Conservation (phyloP, 2,329 filamentous ascomycete species). For the Lasiodiplodia sp. region DNA sequence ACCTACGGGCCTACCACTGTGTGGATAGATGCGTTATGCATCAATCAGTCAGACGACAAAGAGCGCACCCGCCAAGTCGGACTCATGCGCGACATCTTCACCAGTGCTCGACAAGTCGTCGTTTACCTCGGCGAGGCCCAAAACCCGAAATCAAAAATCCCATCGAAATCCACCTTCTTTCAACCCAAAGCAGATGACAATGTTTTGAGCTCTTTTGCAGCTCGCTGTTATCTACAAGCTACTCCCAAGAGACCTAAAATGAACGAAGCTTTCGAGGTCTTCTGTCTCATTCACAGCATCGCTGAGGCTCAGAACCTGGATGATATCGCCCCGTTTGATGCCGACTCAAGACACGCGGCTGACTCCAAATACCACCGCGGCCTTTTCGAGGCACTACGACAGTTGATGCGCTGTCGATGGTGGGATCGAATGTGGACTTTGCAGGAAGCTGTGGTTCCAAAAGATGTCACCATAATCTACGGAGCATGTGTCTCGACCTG, state of each 20-base stretch:
- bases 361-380: constrained; percentile 6
- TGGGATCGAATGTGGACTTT: constrained; percentile 36
- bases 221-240: not conserved
- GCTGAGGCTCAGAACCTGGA: not conserved
- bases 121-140: constrained; percentile 17
- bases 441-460: constrained; percentile 33
- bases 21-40: constrained; percentile 21
- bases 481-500: constrained; percentile 32
- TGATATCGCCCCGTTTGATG: not conserved
- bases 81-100: constrained; percentile 7
- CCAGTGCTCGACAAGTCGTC: not conserved
- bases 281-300: not conserved
- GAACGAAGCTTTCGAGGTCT: not conserved
- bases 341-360: not conserved
- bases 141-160: not conserved
- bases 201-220: no score
- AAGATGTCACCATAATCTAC: constrained; percentile 27
- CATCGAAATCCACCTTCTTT: not conserved
- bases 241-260: not conserved
- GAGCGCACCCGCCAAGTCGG: constrained; percentile 7
- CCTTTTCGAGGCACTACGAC: constrained; percentile 31
- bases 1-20: not conserved
- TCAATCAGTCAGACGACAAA: constrained; percentile 10
- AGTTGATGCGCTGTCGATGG: constrained; percentile 32
- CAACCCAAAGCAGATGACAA: not conserved